Percentiles rank a stretch among this genome's conserved stretches.
These are phyloP conservation scores for Mucor piriformis DNA, from an alignment of 371 early-diverging fungal genomes.

Conservation along the genomic window DNA sequence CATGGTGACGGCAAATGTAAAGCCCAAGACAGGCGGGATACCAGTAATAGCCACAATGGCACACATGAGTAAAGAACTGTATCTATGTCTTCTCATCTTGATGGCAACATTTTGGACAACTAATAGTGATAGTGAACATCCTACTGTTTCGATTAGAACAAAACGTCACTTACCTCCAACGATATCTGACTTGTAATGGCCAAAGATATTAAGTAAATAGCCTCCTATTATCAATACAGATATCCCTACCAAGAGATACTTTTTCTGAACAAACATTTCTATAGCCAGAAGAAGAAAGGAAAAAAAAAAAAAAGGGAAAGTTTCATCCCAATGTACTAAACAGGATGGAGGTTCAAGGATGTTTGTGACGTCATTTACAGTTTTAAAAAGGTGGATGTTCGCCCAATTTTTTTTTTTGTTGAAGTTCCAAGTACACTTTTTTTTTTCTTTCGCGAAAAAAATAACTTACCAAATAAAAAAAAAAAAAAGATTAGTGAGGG, in stretches of 20 bases:
- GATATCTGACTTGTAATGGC: not conserved
- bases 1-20: slow-evolving; percentile 12
- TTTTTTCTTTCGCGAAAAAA: not conserved
- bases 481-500: too few species aligned
- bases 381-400: too few species aligned
- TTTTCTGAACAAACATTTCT: not conserved
- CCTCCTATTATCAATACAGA: not conserved
- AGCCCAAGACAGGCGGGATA: not conserved
- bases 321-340: not conserved
- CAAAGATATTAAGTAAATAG: not conserved
- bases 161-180: not conserved
- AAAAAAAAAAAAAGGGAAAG: not conserved
- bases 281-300: not conserved
- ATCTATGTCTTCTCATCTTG: slow-evolving; percentile 25
- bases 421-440: not conserved
- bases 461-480: too few species aligned
- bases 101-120: slow-evolving; percentile 29
- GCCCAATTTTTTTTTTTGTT: not conserved
- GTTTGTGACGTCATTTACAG: not conserved
- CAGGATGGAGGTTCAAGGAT: not conserved
- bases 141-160: not conserved
- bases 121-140: not conserved
- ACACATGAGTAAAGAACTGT: slow-evolving; percentile 16
- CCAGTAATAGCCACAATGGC: not conserved
- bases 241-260: not conserved